Evolutionary conservation across 176 grass and related monocot genomes (phyloP).

Genomic region (Leersia perrieri): DNA sequence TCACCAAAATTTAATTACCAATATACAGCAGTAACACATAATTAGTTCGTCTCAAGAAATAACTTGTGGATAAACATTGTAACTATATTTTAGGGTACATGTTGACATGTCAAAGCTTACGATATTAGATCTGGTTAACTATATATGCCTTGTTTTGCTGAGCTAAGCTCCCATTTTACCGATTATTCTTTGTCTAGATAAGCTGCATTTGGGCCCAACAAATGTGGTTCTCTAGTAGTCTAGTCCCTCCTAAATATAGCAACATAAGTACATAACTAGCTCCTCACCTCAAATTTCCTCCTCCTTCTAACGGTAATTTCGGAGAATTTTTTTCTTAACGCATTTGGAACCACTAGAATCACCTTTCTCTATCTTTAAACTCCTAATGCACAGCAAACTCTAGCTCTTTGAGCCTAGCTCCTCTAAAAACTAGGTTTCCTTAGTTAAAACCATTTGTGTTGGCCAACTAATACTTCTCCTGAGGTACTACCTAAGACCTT

Average conservation of each 20-base stretch:
- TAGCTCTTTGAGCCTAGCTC: neutral
- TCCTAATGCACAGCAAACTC: neutral
- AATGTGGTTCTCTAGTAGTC: neutral
- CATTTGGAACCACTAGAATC: neutral
- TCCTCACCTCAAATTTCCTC: neutral
- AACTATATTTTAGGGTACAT: slow-evolving; percentile 22
- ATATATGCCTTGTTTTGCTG: neutral
- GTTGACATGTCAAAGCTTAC: neutral
- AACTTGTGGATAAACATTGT: neutral
- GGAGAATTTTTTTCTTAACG: too few species aligned
- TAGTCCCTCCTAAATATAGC: neutral
- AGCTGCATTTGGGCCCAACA: neutral
- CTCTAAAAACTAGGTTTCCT: neutral
- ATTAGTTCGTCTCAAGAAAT: neutral
- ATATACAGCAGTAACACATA: too few species aligned
- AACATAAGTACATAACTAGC: too few species aligned
- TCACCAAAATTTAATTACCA: too few species aligned
- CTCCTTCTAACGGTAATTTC: neutral
- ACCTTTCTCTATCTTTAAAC: neutral
- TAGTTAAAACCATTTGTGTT: neutral
- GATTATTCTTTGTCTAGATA: neutral
- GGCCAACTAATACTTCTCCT: neutral
- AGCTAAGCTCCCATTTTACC: neutral
- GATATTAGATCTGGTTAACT: neutral
- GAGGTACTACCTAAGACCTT: too few species aligned